Evolutionary conservation across 2,329 filamentous ascomycete species (phyloP), one percentile per base, ranked within the genome.

Genomic region (Monosporascus sp.): DNA sequence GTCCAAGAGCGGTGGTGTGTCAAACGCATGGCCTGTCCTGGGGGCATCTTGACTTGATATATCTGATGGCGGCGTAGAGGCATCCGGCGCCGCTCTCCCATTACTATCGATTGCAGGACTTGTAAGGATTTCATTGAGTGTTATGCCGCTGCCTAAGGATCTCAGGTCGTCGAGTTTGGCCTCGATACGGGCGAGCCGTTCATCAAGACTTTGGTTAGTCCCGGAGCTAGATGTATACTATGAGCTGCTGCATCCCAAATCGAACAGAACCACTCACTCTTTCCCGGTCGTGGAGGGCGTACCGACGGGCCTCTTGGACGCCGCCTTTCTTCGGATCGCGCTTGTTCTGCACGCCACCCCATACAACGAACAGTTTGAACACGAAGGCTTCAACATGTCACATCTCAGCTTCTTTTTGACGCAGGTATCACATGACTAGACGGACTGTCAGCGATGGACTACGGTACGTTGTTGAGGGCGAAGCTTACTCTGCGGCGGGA

Each of bases 391-490:
- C 6, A 72, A 48, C 68, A 72, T 72, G 57, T 77, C 73, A 48
- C 74, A 77, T 57, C 74, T 75, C 47, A 77, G 74, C 65, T 77
- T 76, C 60, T 75, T 76, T 14, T 61, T 70, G 49, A 72, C 75
- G 62, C 74, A 77, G 40, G 75, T 63, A 56, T 76, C 73, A 53
- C 72, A 75, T 0, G 71, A 73, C 58, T 57, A 35, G 31, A 14
- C 31, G 9, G n/a, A 11, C 7, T 5, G 9, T 8, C 8, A 37
- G 47, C 53, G 50, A 55, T 47, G 43, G 2, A 51, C 18, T 20
- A 35, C 26, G 40, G 40, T 15, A 14, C 22, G 22, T 26, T 15
- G 24, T 28, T 9, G 24, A 18, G 24, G 3, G 41, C 6, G 40
- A 24, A 20, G 37, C 56, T 63, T 51, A 59, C 62, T 58, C 61